These are phyloP conservation scores for Raphanus raphanistrum DNA, from an alignment of 345 rosid genomes.

Conservation along the genomic window DNA sequence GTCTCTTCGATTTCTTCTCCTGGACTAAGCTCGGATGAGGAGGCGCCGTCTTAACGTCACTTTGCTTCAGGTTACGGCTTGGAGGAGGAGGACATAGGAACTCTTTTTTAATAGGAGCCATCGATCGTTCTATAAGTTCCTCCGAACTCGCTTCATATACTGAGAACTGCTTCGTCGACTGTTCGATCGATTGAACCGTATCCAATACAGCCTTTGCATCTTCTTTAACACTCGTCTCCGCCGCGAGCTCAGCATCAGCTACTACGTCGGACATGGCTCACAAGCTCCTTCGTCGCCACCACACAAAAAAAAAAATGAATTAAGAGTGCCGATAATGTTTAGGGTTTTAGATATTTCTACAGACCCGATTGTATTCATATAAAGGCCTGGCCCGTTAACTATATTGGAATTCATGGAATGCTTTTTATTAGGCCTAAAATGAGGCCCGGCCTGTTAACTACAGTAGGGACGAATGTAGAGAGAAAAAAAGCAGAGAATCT, in stretches of 20 bases:
- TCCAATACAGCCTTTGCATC: conserved; percentile 10
- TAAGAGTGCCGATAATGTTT: not conserved
- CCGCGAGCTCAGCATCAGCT: conserved; percentile 27
- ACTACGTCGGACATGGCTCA: conserved; percentile 31
- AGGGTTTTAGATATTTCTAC: conserved; percentile 34
- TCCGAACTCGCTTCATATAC: conserved; percentile 47
- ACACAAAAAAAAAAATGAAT: not conserved
- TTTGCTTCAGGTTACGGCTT: conserved; percentile 41
- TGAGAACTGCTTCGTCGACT: conserved; percentile 40
- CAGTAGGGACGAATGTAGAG: not conserved
- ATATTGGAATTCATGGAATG: not conserved
- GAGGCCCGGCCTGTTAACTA: not conserved
- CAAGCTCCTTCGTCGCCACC: conserved; percentile 17
- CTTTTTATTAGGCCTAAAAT: not conserved
- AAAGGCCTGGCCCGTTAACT: not conserved
- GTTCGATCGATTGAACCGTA: not conserved
- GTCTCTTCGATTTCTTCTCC: conserved; percentile 96
- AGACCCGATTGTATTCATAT: not conserved
- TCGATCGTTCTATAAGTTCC: conserved; percentile 69
- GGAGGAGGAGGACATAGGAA: conserved; percentile 79
- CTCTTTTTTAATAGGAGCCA: conserved; percentile 77
- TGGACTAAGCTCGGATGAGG: conserved; percentile 44
- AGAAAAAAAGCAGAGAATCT: not conserved
- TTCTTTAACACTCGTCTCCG: conserved; percentile 4
- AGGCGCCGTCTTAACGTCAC: conserved; percentile 30